A percentile compares a stretch with the other conserved stretches of the same genome.
phyloP scores from a whole-genome alignment of 2,329 filamentous ascomycete genomes.

The Pseudonectria foliicola region DNA sequence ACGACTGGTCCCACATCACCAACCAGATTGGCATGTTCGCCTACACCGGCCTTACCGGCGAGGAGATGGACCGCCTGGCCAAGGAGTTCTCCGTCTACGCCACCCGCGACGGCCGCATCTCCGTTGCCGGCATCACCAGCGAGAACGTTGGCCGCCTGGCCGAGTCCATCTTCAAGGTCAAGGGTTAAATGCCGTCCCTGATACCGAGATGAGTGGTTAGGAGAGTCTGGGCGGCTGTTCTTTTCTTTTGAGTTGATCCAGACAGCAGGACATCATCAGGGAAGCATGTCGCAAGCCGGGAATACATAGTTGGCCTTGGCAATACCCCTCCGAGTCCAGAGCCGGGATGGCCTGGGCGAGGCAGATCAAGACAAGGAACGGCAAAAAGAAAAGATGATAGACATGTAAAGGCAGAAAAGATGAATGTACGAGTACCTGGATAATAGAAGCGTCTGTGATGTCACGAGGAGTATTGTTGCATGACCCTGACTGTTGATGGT shows the following conservation, averaged over 20 bases:
- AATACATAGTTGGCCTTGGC: conserved; percentile 13
- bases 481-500: too few species aligned
- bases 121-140: conserved; percentile 74
- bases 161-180: conserved; percentile 79
- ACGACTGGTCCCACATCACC: conserved; percentile 98
- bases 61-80: conserved; percentile 86
- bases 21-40: conserved; percentile 99
- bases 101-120: conserved; percentile 86
- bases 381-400: too few species aligned
- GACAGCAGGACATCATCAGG: too few species aligned
- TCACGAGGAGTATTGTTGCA: too few species aligned
- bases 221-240: background rate
- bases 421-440: conserved; percentile 19
- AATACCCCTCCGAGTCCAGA: conserved; percentile 18
- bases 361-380: too few species aligned
- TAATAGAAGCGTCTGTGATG: conserved; percentile 8
- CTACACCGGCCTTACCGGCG: conserved; percentile 84
- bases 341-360: conserved; percentile 5
- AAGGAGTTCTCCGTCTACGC: conserved; percentile 98
- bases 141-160: conserved; percentile 75
- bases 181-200: conserved; percentile 42
- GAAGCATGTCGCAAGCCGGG: conserved; percentile 5
- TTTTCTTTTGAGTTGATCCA: conserved; percentile 2
- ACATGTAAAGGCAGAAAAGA: conserved; percentile 11
- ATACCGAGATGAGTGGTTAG: background rate